phyloP scores from a whole-genome alignment of 345 rosid genomes.

The Arabidopsis suecica region DNA sequence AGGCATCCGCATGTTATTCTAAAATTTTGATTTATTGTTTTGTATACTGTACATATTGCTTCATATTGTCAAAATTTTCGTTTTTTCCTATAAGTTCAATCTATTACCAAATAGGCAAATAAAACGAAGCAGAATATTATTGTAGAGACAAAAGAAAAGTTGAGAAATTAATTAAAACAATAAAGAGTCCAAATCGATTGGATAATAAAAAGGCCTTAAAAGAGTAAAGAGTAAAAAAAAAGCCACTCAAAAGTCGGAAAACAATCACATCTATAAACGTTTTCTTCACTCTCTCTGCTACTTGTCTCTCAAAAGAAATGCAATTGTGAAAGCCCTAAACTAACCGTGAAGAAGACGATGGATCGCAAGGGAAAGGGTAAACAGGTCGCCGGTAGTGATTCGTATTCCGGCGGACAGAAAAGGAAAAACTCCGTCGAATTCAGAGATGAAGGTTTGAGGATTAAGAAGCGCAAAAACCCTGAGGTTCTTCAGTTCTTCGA shows the following conservation, averaged over 20 bases:
- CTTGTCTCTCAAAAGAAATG: conserved; percentile 1
- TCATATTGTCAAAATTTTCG: no score
- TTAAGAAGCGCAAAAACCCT: conserved; percentile 53
- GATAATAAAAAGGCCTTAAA: background rate
- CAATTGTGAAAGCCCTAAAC: conserved; percentile 36
- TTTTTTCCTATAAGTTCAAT: no score
- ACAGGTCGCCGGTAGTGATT: conserved; percentile 42
- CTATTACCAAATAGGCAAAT: no score
- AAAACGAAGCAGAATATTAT: no score
- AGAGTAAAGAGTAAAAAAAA: background rate
- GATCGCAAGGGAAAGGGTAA: conserved; percentile 50
- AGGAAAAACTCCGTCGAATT: conserved; percentile 31
- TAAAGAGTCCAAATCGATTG: background rate
- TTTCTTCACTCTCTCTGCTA: conserved; percentile 26
- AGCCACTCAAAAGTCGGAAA: background rate
- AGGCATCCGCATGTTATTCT: background rate
- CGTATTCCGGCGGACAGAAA: conserved; percentile 46
- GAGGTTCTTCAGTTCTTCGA: conserved; percentile 71
- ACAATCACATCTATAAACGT: conserved; percentile 5
- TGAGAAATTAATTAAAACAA: background rate
- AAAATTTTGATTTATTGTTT: background rate
- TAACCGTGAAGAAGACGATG: conserved; percentile 27
- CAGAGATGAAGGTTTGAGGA: conserved; percentile 48
- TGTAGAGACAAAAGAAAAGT: background rate
- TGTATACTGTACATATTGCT: no score